phyloP scores from a whole-genome alignment of 148 eudicot genomes.

The Dianthus caryophyllus region DNA sequence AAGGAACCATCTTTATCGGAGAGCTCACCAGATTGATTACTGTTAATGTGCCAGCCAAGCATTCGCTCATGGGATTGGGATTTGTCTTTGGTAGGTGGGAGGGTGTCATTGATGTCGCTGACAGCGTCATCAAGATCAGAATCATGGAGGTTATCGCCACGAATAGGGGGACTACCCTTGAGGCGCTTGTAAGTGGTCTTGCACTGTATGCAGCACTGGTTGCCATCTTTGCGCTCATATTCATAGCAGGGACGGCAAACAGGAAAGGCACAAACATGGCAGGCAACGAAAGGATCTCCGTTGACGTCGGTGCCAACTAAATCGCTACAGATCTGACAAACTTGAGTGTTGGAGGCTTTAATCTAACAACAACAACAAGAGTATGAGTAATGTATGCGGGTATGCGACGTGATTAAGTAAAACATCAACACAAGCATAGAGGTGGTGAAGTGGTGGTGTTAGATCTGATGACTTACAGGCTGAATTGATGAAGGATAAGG shows the following conservation, averaged over 20 bases:
- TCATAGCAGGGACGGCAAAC: slow-evolving; percentile 77
- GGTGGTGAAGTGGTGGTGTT: no score
- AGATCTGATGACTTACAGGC: no score
- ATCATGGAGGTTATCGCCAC: slow-evolving; percentile 39
- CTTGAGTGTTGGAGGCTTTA: slow-evolving; percentile 30
- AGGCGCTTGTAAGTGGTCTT: slow-evolving; percentile 69
- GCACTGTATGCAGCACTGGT: slow-evolving; percentile 72
- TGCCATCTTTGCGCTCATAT: slow-evolving; percentile 72
- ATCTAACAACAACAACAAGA: no score
- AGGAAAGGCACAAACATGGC: slow-evolving; percentile 61
- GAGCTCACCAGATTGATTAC: slow-evolving; percentile 32
- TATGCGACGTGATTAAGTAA: no score
- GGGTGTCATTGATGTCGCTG: slow-evolving; percentile 29
- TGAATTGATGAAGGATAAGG: no score
- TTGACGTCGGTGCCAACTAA: slow-evolving; percentile 41
- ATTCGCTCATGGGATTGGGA: slow-evolving; percentile 22
- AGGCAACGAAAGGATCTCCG: slow-evolving; percentile 67
- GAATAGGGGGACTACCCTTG: slow-evolving; percentile 49
- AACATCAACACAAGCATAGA: no score
- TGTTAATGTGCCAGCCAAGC: slow-evolving; percentile 42
- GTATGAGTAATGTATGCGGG: no score
- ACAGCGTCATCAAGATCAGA: slow-evolving; percentile 37
- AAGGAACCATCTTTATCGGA: slow-evolving; percentile 36
- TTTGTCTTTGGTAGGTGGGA: slow-evolving; percentile 26
- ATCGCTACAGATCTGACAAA: slow-evolving; percentile 74